Evolutionary conservation across 1,284 basidiomycete genomes (phyloP), one percentile per base, ranked within the genome.

Genomic region (Golubevia sp.): DNA sequence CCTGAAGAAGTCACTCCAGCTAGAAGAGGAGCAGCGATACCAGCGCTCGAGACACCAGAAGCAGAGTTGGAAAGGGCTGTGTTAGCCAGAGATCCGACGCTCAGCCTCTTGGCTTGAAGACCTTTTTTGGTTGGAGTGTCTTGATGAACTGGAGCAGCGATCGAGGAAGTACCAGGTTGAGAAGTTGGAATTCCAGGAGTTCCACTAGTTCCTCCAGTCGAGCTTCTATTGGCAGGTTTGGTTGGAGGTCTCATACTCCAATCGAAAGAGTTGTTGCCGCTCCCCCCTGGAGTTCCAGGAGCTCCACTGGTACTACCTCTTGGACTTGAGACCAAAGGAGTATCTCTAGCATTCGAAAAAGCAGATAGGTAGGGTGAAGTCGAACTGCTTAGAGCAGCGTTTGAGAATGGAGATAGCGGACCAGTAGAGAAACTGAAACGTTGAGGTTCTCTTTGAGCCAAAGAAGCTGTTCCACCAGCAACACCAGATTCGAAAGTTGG

Each of bases 351-450:
- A 49, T 79, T 79, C 20, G 78, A 81, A 26, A 81, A 81, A 13
- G 78, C 77, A n/a, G 71, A 74, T n/a, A 79, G 68, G 20, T 81
- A 81, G 4, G 78, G 78, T 59, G 74, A 77, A 70, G 79, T 79
- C 53, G 69, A 74, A 48, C 74, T 75, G 51, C 64, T 76, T 27
- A 81, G 69, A 3, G 75, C 78, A 27, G 77, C 79, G 59, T 76
- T 77, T 11, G 76, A 77, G 51, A 81, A 81, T 6, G 78, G 77
- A 25, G 77, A 79, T 24, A 79, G 68, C 2, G 77, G 70, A 0
- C 78, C 77, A 11, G 73, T 68, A 1, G 76, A 63, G 23, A 78
- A 68, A 2, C 70, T 67, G 63, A 77, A 80, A 26, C 77, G 77
- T 21, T 69, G 64, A n/a, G 73, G 68, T 55, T 81, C 78, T n/a